Base-by-base conservation (phyloP, 2,329 filamentous ascomycete species). In the Tricladium varicosporioides region DNA sequence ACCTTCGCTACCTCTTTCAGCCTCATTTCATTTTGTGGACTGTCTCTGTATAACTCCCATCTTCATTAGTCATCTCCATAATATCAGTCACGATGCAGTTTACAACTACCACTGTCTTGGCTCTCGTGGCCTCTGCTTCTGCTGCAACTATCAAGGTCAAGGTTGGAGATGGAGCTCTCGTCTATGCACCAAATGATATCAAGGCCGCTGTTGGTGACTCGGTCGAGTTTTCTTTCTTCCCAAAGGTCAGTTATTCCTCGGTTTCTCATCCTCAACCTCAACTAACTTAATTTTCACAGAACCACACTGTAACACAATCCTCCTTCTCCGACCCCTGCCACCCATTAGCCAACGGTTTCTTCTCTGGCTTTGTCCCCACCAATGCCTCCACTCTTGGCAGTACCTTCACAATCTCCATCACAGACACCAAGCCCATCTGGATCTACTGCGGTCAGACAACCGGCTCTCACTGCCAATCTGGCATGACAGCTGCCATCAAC, bases 401-500 rank as follows among this genome's bases (percentile, higher is more conserved):
- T 7, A 27, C 22, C 22, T 27, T 27, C 22, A 27, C 22, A 27
- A 27, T 27, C 22, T 27, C 22, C 22, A 27, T 27, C 22, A 27
- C 22, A 27, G 22, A 27, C 22, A 27, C 22, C 3, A 27, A 27
- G 22, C 22, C 22, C 22, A 27, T 27, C 22, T 27, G 22, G 22
- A 7, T 27, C 22, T 27, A 27, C 22, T 27, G 22, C 22, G 22
- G 22, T 7, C 22, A 27, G 7, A 27, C 22, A 27, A 27, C 22
- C 22, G 22, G 22, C 22, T 27, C 22, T 7, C 22, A 27, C 22
- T 27, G 22, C 22, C 22, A 27, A 27, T 27, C 22, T 7, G 22
- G 22, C 22, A 27, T 27, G 22, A 27, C 22, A 27, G 22, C 22
- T 7, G 22, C 22, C 7, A 27, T 27, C 22, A 27, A 80, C 69